Percentiles rank a stretch among this genome's conserved stretches.
phyloP scores from a whole-genome alignment of 2,329 filamentous ascomycete species.

The Lachnellula arida region DNA sequence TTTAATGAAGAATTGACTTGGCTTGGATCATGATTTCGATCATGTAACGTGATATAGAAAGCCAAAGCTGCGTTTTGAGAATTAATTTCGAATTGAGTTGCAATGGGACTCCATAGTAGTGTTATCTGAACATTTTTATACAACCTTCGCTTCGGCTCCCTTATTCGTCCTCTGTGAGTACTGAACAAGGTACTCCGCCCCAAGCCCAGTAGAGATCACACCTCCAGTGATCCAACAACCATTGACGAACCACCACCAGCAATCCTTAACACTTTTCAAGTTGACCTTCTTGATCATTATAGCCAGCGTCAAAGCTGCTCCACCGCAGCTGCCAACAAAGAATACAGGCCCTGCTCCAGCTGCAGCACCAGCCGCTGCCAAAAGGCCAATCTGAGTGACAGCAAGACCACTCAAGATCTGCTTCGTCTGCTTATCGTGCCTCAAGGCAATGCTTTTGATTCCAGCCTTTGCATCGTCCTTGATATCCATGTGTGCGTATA shows the following conservation, averaged over 20 bases:
- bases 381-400: constrained; percentile 60
- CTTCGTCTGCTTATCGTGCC: constrained; percentile 74
- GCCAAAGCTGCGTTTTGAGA: too few species aligned
- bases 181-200: constrained; percentile 52
- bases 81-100: too few species aligned
- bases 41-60: too few species aligned
- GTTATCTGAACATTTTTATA: background rate
- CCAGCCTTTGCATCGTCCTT: constrained; percentile 80
- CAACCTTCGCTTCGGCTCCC: constrained; percentile 4
- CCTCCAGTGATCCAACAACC: constrained; percentile 66
- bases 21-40: too few species aligned
- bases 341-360: constrained; percentile 65
- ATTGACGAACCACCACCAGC: constrained; percentile 75
- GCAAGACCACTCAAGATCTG: constrained; percentile 67
- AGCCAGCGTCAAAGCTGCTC: constrained; percentile 54
- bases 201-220: constrained; percentile 54
- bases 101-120: too few species aligned
- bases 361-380: constrained; percentile 65
- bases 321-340: constrained; percentile 63
- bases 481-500: constrained; percentile 90
- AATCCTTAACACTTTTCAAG: constrained; percentile 60
- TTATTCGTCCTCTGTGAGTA: constrained; percentile 33
- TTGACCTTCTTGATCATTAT: constrained; percentile 65
- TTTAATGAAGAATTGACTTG: too few species aligned
- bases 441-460: constrained; percentile 82